Conservation (phyloP, 176 grass and related monocot genomes). For the Oryza nivara region DNA sequence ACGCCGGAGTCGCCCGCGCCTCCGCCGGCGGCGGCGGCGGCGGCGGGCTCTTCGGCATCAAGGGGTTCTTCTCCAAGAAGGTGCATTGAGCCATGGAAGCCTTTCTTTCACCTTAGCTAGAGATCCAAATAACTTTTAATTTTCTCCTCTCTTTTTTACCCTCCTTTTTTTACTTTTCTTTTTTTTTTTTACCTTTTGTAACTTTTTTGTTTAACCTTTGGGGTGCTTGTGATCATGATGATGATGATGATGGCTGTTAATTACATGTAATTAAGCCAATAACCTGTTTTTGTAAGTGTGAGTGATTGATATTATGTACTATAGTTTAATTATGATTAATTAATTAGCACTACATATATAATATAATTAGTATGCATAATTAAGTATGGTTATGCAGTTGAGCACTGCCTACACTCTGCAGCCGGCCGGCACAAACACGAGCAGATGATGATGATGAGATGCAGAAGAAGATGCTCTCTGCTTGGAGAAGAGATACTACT, state of each 20-base stretch:
- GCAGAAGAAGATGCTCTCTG: background rate
- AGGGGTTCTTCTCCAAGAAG: slow-evolving; percentile 81
- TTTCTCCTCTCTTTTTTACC: background rate
- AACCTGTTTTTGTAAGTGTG: slow-evolving; percentile 28
- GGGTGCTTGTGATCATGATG: background rate
- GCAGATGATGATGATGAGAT: background rate
- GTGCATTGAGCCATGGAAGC: slow-evolving; percentile 45
- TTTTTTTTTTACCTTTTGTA: background rate
- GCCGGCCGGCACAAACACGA: background rate
- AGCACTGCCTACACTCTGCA: slow-evolving; percentile 11
- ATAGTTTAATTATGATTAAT: slow-evolving; percentile 11
- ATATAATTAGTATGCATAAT: too few species aligned
- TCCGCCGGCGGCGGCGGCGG: slow-evolving; percentile 21
- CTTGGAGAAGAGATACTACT: background rate
- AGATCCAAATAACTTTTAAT: background rate
- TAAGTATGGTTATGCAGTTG: background rate
- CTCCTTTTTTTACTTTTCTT: background rate
- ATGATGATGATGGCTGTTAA: slow-evolving; percentile 6
- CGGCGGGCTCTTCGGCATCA: slow-evolving; percentile 61
- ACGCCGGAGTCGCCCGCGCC: slow-evolving; percentile 33
- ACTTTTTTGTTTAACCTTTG: background rate
- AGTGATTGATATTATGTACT: background rate
- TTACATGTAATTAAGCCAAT: slow-evolving; percentile 47
- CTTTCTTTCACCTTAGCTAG: background rate
- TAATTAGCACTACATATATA: slow-evolving; percentile 7